phyloP scores from a whole-genome alignment of 2,329 filamentous ascomycete species.

The Aspergillus arachidicola region DNA sequence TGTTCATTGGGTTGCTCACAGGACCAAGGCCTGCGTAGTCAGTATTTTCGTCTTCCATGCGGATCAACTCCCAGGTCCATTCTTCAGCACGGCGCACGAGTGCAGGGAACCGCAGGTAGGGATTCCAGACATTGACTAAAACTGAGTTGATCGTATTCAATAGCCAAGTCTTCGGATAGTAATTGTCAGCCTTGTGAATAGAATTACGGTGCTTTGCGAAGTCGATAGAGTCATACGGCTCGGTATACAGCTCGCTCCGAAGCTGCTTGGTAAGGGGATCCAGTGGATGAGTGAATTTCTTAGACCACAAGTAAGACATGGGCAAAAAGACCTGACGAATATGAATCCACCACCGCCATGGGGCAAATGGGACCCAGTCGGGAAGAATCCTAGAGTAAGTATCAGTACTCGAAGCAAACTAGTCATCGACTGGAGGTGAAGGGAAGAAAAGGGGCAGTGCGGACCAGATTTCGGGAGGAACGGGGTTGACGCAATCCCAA shows the following conservation, averaged over 20 bases:
- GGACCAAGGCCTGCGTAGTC: slow-evolving; percentile 84
- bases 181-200: slow-evolving; percentile 80
- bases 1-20: slow-evolving; percentile 88
- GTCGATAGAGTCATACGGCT: slow-evolving; percentile 75
- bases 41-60: slow-evolving; percentile 92
- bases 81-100: slow-evolving; percentile 74
- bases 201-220: slow-evolving; percentile 79
- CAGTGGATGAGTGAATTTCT: slow-evolving; percentile 74
- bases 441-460: not conserved
- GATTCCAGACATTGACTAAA: slow-evolving; percentile 77
- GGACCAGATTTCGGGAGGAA: slow-evolving; percentile 88
- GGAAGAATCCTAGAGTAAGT: slow-evolving; percentile 64
- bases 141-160: slow-evolving; percentile 78
- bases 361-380: slow-evolving; percentile 85
- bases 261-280: slow-evolving; percentile 73
- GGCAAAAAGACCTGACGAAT: slow-evolving; percentile 95
- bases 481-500: slow-evolving; percentile 94
- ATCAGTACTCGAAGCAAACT: slow-evolving; percentile 9
- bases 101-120: slow-evolving; percentile 68
- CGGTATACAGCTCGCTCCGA: slow-evolving; percentile 77
- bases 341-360: slow-evolving; percentile 97
- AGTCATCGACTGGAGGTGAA: not conserved
- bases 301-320: slow-evolving; percentile 89
- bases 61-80: slow-evolving; percentile 79
- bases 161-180: slow-evolving; percentile 86